These are phyloP conservation scores for Dysphania ambrosioides DNA, from an alignment of 148 eudicot genomes.

Conservation along the genomic window DNA sequence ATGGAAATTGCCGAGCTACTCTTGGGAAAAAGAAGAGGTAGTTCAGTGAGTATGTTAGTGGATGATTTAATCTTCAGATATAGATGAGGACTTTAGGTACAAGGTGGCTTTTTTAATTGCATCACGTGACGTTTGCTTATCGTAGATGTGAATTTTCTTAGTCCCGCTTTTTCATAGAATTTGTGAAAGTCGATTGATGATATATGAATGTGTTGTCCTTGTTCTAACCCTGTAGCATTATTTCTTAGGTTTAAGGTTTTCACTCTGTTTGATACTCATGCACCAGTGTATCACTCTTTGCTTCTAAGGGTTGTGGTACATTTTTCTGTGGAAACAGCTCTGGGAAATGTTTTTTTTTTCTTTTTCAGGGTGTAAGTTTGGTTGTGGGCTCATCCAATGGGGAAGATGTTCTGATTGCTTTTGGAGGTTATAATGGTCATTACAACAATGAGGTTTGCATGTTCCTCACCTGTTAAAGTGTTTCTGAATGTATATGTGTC, in stretches of 20 bases:
- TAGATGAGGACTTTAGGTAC: no score
- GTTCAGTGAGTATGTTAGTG: no score
- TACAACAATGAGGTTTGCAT: slow-evolving; percentile 84
- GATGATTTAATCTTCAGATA: no score
- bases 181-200: neutral
- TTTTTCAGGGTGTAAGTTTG: slow-evolving; percentile 86
- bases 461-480: neutral
- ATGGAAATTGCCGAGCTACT: neutral
- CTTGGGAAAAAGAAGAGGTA: no score
- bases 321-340: no score
- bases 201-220: neutral
- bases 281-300: no score
- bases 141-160: no score
- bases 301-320: no score
- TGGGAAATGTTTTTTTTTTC: neutral
- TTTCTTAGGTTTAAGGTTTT: no score
- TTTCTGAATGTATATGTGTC: neutral
- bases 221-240: neutral
- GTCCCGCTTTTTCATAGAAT: neutral
- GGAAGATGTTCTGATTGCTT: slow-evolving; percentile 73
- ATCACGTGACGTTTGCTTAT: no score
- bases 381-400: slow-evolving; percentile 75
- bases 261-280: no score
- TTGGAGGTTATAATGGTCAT: slow-evolving; percentile 97
- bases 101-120: no score